Base-by-base conservation (phyloP, 495 filamentous ascomycete species). In the Neurospora sp. region DNA sequence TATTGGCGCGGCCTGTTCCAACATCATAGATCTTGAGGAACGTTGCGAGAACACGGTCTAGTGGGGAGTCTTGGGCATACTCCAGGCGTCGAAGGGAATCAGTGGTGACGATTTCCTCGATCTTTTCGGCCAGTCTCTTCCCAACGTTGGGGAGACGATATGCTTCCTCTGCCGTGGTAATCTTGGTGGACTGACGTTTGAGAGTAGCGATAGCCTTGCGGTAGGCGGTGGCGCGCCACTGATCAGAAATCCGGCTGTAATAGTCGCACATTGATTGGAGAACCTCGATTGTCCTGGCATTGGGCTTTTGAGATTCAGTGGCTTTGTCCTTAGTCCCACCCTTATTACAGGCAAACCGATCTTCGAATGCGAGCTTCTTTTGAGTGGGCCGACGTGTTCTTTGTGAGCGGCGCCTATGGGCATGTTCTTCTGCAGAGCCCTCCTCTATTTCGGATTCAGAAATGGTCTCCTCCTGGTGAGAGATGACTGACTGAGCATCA, bases 101-200 rank as follows among this genome's bases (percentile, higher is more conserved):
- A 0, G 95, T 98, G 39, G 72, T 80, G 69, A 82, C 93, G 69
- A 98, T 97, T 78, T 99, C 96, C 77, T 96, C 92, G 72, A 99
- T 97, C 77, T 98, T 98, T 48, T 86, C 85, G 0, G 96, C 96
- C 19, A 99, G 80, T 13, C 93, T 88, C 9, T 83, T 71, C 39
- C 96, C 96, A 74, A 99, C 91, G 71, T 88, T 88, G 1, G 91
- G 89, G 4, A 98, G 87, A 8, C 79, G 77, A 24, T 83, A 81
- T 1, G 96, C 96, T 81, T 97, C 87, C 38, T 89, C 84, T 69
- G 86, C 87, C 15, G 90, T 93, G 11, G 78, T 82, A 73, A 98
- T 90, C 77, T 89, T 91, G 71, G 81, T 83, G 0, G 81, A 77
- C 73, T 97, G 93, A 36, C 87, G 89, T 19, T 87, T 86, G 43